A percentile compares a stretch with the other conserved stretches of the same genome.
phyloP scores from a whole-genome alignment of 2,329 filamentous ascomycete genomes.

The Ceratocystis cacaofunesta region DNA sequence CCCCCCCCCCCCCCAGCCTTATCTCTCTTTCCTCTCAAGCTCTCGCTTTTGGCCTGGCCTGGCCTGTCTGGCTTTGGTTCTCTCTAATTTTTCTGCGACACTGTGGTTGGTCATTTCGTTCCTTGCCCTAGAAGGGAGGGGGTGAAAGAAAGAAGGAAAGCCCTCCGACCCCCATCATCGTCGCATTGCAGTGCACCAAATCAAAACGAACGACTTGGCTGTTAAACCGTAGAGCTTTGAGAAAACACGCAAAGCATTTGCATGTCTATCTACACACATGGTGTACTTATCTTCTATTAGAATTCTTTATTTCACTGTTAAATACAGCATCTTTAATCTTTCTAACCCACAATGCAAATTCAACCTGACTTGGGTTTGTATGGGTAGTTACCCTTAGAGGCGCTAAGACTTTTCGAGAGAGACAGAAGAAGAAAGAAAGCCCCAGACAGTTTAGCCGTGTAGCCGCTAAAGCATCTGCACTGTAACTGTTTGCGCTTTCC shows the following conservation, averaged over 20 bases:
- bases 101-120: constrained; percentile 1
- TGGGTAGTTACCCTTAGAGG: neutral
- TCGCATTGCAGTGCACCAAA: neutral
- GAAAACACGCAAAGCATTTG: neutral
- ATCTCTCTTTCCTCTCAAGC: neutral
- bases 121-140: constrained; percentile 5
- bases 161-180: neutral
- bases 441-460: constrained; percentile 2
- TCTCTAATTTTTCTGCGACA: neutral
- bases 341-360: neutral
- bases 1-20: neutral
- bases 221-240: neutral
- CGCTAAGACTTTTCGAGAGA: neutral
- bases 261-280: no score
- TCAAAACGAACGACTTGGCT: neutral
- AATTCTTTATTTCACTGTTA: no score
- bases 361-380: neutral
- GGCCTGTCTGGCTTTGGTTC: neutral
- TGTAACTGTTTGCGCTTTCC: constrained; percentile 7
- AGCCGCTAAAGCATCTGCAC: neutral
- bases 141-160: no score
- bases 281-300: no score
- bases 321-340: no score
- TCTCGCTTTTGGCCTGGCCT: neutral
- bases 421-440: neutral